These are phyloP conservation scores for Neostapfia colusana DNA, from an alignment of 176 grass and related monocot genomes.

Conservation along the genomic window DNA sequence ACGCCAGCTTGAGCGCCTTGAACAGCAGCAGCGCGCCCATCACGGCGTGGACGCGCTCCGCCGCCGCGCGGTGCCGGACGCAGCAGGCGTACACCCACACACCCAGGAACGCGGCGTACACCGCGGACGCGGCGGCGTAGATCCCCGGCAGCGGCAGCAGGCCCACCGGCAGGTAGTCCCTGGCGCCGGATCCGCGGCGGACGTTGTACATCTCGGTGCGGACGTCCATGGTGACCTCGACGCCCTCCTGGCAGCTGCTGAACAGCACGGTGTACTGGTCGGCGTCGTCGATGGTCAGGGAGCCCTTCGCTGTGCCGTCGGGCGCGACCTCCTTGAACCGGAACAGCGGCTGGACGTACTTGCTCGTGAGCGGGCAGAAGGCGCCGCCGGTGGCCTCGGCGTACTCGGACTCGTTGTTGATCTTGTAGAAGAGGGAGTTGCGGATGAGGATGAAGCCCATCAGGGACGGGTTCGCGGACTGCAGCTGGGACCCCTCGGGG, in stretches of 20 bases:
- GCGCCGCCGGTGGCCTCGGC: conserved; percentile 42
- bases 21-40: conserved; percentile 70
- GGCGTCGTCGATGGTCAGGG: conserved; percentile 18
- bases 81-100: conserved; percentile 45
- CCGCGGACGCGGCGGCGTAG: conserved; percentile 38
- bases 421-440: conserved; percentile 42
- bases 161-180: conserved; percentile 56
- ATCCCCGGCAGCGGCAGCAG: conserved; percentile 48
- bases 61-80: conserved; percentile 32
- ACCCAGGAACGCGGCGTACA: conserved; percentile 46
- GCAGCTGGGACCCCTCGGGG: conserved; percentile 4
- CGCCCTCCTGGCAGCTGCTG: conserved; percentile 61
- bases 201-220: conserved; percentile 76
- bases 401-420: conserved; percentile 66
- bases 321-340: conserved; percentile 43
- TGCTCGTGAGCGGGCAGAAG: conserved; percentile 62
- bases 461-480: conserved; percentile 19
- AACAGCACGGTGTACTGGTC: conserved; percentile 75
- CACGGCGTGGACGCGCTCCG: conserved; percentile 47
- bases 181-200: background rate
- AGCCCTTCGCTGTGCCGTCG: conserved; percentile 22
- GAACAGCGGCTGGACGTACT: conserved; percentile 47
- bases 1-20: conserved; percentile 67
- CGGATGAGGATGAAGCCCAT: conserved; percentile 80
- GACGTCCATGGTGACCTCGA: conserved; percentile 61